Conservation (phyloP, 2,329 filamentous ascomycete species). For the Cytospora paraplurivora region DNA sequence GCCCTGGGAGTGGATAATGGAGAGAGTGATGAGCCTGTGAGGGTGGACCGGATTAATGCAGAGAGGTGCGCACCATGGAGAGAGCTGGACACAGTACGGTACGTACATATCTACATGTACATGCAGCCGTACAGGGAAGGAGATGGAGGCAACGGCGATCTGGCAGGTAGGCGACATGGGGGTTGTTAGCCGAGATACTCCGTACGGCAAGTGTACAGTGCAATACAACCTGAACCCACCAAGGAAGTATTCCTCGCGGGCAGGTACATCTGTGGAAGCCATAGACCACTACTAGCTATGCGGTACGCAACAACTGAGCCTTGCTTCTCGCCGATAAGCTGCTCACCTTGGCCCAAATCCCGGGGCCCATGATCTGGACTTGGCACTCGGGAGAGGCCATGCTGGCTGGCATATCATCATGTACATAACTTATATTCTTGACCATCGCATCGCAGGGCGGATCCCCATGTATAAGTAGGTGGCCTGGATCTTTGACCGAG, state of each 20-base stretch:
- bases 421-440: slow-evolving; percentile 1
- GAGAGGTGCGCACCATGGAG: slow-evolving; percentile 39
- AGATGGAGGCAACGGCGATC: slow-evolving; percentile 45
- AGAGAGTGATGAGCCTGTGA: slow-evolving; percentile 25
- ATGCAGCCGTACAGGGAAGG: slow-evolving; percentile 54
- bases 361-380: slow-evolving; percentile 4
- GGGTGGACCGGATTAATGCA: slow-evolving; percentile 36
- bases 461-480: neutral
- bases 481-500: slow-evolving; percentile 28
- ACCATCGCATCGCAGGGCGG: slow-evolving; percentile 7
- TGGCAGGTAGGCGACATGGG: slow-evolving; percentile 36
- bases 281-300: neutral
- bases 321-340: slow-evolving; percentile 15
- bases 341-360: slow-evolving; percentile 10
- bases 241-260: slow-evolving; percentile 20
- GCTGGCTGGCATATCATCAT: slow-evolving; percentile 15
- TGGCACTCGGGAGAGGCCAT: slow-evolving; percentile 9
- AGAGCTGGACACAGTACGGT: slow-evolving; percentile 36
- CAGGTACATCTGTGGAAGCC: slow-evolving; percentile 19
- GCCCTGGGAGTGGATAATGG: slow-evolving; percentile 28
- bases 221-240: slow-evolving; percentile 27
- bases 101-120: slow-evolving; percentile 35
- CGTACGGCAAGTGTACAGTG: slow-evolving; percentile 28
- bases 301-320: slow-evolving; percentile 6
- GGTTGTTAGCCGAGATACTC: slow-evolving; percentile 25